Base-by-base conservation (phyloP, 139 green algal species). In the Tetraselmis striata region DNA sequence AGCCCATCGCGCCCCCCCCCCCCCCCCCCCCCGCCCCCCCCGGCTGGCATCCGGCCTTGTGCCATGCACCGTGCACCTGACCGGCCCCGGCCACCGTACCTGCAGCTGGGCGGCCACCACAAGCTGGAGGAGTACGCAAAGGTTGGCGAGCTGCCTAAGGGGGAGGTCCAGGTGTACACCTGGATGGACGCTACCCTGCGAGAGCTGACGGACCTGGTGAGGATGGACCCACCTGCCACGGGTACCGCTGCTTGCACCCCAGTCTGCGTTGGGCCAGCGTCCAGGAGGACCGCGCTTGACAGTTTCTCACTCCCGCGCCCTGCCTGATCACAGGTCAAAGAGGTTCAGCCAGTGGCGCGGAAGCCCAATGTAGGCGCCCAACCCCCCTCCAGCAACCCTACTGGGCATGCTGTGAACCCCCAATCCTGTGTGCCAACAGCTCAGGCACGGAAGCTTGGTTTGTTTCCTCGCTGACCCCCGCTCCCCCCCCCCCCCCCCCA, bases 101-200 rank as follows among this genome's bases (percentile, higher is more conserved):
- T n/a, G n/a, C n/a, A n/a, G 83, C 75, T 87, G 30, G 92, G 92
- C 0, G 87, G 80, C 0, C 95, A 98, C 79, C 93, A 98, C 85
- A 82, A 82, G 18, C 58, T 96, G 23, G 88, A 94, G 59, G 93
- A 94, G 18, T 95, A 91, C 85, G 80, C 25, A 5, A 76, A 77
- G 80, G 77, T 80, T 30, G 81, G 81, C 25, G 74, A 80, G 23
- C 78, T 88, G 77, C 83, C 81, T 18, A 79, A 83, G 1, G 0
- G 28, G 2, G 90, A 94, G 78, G 78, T 94, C 23, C 89, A 93
- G 75, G 90, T 98, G 2, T 95, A 98, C 93, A 98, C 95, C 0
- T 98, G 95, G 95, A 89, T 88, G 84, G 95, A 98, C 83, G 95
- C 95, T n/a, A 95, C 90, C 0, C 87, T 98, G 81, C 82, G 93